These are phyloP conservation scores for Penicillium sp. DNA, from an alignment of 2,329 filamentous ascomycete genomes.

Conservation along the genomic window DNA sequence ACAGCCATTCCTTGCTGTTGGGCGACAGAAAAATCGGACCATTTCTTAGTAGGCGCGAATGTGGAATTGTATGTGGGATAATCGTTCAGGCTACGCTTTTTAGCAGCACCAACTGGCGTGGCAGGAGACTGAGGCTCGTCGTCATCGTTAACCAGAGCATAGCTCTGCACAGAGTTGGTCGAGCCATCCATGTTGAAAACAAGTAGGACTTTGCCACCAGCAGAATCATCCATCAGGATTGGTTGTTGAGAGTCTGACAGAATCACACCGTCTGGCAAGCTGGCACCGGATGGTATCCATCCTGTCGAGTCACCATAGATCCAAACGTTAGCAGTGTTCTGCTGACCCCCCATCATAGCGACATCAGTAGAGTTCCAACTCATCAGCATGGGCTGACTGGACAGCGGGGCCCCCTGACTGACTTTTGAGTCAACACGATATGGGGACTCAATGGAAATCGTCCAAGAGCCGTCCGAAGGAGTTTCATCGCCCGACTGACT, in stretches of 20 bases:
- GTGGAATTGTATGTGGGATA: conserved; percentile 82
- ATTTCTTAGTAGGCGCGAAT: conserved; percentile 66
- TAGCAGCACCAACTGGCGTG: conserved; percentile 51
- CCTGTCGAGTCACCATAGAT: conserved; percentile 64
- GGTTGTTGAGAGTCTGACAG: conserved; percentile 62
- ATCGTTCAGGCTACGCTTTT: conserved; percentile 52
- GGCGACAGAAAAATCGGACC: conserved; percentile 74
- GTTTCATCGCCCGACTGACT: conserved; percentile 62
- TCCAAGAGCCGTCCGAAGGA: conserved; percentile 68
- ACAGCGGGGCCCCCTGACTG: conserved; percentile 62
- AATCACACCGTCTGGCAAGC: conserved; percentile 65
- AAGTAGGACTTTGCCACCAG: conserved; percentile 78
- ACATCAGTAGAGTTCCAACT: conserved; percentile 73
- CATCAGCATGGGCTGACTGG: conserved; percentile 71
- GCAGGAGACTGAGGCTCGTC: conserved; percentile 58
- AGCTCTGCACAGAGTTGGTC: conserved; percentile 75
- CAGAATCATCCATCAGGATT: conserved; percentile 69
- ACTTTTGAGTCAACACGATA: conserved; percentile 65
- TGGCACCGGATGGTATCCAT: conserved; percentile 71
- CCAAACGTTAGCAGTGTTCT: conserved; percentile 69
- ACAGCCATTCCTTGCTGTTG: conserved; percentile 69
- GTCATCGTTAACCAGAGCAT: conserved; percentile 66
- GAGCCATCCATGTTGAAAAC: conserved; percentile 75
- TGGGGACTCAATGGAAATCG: conserved; percentile 68
- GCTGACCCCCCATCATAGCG: conserved; percentile 74